Percentiles rank a stretch among this genome's conserved stretches.
Evolutionary conservation across 768 basidiomycete species (phyloP).

Genomic region (Mrakia gelida): DNA sequence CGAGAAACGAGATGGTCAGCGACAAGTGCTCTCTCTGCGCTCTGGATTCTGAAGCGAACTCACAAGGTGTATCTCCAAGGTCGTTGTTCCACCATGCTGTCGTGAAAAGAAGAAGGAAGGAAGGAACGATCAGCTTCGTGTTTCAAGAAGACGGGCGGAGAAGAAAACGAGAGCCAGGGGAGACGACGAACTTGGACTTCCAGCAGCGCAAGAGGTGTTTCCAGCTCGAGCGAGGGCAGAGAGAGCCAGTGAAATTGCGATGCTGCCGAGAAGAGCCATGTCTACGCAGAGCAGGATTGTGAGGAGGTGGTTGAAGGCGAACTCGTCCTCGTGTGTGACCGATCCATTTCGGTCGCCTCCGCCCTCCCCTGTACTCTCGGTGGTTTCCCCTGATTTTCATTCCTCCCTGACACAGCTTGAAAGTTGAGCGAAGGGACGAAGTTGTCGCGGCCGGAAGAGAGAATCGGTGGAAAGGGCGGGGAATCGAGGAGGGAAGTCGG

Average conservation of each 20-base stretch:
- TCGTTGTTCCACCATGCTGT: slow-evolving; percentile 11
- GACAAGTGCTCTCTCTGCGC: neutral
- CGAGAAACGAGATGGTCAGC: neutral
- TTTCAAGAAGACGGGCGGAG: neutral
- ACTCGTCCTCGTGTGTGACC: neutral
- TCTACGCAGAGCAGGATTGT: neutral
- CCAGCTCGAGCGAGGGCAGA: neutral
- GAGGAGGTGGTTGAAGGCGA: neutral
- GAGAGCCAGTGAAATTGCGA: neutral
- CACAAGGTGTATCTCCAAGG: neutral
- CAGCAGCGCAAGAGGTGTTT: neutral
- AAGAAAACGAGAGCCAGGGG: no score
- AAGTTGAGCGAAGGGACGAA: no score
- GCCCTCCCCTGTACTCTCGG: no score
- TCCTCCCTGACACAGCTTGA: no score
- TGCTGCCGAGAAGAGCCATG: neutral
- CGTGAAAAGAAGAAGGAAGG: neutral
- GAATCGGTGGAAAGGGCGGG: no score
- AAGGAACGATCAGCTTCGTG: neutral
- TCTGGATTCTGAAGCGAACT: neutral
- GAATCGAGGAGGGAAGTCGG: no score
- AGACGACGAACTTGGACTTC: neutral
- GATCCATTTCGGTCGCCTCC: neutral
- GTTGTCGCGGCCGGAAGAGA: no score
- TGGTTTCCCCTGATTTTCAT: no score